A percentile compares a stretch with the other conserved stretches of the same genome.
These are phyloP conservation scores for Ceratocystis lukuohia DNA, from an alignment of 2,329 filamentous ascomycete species.

Conservation along the genomic window DNA sequence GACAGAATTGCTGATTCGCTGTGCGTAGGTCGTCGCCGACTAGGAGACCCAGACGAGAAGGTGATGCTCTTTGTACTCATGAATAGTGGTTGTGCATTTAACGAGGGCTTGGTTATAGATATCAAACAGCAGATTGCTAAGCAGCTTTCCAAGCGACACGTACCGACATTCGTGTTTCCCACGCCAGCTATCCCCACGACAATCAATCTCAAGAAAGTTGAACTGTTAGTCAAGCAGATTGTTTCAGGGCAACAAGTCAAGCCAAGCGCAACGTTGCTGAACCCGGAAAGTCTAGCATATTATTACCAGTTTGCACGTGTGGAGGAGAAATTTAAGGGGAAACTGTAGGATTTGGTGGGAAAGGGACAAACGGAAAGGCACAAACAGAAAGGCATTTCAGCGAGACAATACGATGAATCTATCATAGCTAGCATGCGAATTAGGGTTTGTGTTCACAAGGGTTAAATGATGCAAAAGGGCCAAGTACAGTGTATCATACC, in stretches of 20 bases:
- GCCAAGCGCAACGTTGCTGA: constrained; percentile 61
- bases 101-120: constrained; percentile 38
- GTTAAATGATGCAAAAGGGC: not conserved
- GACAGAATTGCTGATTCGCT: constrained; percentile 55
- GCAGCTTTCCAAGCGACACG: constrained; percentile 58
- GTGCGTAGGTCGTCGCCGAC: constrained; percentile 64
- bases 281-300: constrained; percentile 60
- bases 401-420: too few species aligned
- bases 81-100: constrained; percentile 43
- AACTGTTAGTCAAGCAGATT: constrained; percentile 73
- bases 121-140: constrained; percentile 52
- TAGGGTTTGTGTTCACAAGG: not conserved
- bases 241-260: constrained; percentile 62
- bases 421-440: too few species aligned
- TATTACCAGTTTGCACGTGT: constrained; percentile 59
- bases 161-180: constrained; percentile 67
- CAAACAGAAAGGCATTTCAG: too few species aligned
- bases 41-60: constrained; percentile 39
- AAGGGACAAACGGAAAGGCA: too few species aligned
- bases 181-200: constrained; percentile 71
- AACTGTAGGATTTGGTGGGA: not conserved
- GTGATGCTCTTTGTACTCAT: constrained; percentile 45
- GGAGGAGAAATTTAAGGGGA: constrained; percentile 2
- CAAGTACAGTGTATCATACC: not conserved
- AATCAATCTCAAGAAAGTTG: constrained; percentile 75